Evolutionary conservation across 352 stramenopile species (phyloP), one percentile per base, ranked within the genome.

Genomic region (Thraustotheca clavata): DNA sequence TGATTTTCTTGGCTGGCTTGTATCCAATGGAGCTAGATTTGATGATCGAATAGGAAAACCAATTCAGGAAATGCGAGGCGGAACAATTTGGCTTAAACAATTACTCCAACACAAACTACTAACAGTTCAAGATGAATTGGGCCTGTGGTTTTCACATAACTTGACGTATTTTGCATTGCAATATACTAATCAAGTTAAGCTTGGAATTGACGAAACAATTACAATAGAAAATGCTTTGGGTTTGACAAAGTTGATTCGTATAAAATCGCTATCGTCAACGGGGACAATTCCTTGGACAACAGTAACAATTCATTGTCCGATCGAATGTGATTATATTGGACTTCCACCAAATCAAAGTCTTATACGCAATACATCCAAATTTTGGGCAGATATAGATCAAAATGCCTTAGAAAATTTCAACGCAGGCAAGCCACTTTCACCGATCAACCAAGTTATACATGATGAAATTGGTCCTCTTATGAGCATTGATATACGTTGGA

Each of bases 171-270:
- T 65, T 49, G 34, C 31, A 20, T 14, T 54, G 29, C 38, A 55
- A 33, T 65, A 43, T 20, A 31, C 38, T n/a, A 65, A 65, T 46
- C 39, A 65, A 9, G 18, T 27, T 11, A 27, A 43, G 6, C n/a
- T 35, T 22, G 57, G 57, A 31, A 5, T 65, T 0, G 14, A 55
- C 31, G 57, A 65, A 65, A 54, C 38, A 3, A 54, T 65, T n/a
- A 8, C 12, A 8, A 54, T 65, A 29, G 29, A 16, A 4, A 65
- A 65, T 24, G 41, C 57, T 11, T 22, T 65, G n/a, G 57, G 57
- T 14, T 38, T 47, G 5, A 26, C 26, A 3, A 11, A 27, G 22
- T 5, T 2, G 11, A 8, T 55, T 27, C 57, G 38, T 8, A 2
- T 65, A 29, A 65, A 65, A 26, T 27, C n/a, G 14, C n/a, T 65